Base-by-base conservation (phyloP, 2,329 filamentous ascomycete genomes). In the Chrysosphaeria jannelii region DNA sequence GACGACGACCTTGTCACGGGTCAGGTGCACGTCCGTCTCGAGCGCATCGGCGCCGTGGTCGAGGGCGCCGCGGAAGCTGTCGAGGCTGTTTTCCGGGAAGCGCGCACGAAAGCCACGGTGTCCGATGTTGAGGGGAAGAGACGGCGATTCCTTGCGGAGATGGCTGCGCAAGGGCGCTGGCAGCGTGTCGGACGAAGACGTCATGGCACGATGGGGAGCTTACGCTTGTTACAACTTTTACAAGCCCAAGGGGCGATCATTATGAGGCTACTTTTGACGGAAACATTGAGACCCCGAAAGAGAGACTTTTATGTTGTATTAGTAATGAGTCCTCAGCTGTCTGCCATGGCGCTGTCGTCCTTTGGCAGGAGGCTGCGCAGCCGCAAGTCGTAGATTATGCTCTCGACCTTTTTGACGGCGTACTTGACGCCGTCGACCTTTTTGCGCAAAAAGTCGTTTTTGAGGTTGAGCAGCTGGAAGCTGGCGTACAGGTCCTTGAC, bases 401-500 rank as follows among this genome's bases (percentile, higher is more conserved):
- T 85, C 51, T 97, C 85, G 8, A 91, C 76, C 42, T 89, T 81
- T 55, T 93, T 97, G 37, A 97, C 76, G 36, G 71, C 69, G 41
- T 97, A 97, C 53, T 97, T 97, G 45, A 97, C 71, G 5, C 69
- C 71, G 46, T 97, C 85, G 26, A 75, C 76, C 30, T 76, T 59
- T 48, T 78, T 75, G 28, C 85, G 60, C 37, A 97, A 47, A 12
- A 66, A 65, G 42, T 97, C 85, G 37, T 97, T 97, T 56, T 93
- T 93, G 34, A 97, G 53, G 42, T 97, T 97, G 33, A 97, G 59
- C 33, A 93, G 62, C 55, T 93, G 85, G 48, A 97, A 97, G 10
- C 81, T 85, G 3, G 79, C 75, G 36, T 90, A 81, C 18, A 97
- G 48, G 39, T 93, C 79, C 50, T 91, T 91, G 50, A 91, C 66